phyloP scores from a whole-genome alignment of 306 rosid genomes.

The Vigna unguiculata region DNA sequence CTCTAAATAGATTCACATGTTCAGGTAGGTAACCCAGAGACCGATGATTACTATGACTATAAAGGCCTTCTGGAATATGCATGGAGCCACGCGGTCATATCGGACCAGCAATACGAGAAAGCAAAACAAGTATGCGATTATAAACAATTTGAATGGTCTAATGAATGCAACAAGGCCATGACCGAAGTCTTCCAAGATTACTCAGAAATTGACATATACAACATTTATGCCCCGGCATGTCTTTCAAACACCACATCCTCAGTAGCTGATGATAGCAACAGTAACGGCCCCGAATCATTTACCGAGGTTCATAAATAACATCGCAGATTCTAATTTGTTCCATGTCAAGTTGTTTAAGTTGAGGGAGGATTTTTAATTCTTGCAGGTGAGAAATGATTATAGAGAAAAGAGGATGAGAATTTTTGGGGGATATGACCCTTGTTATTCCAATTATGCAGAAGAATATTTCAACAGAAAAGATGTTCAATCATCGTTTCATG shows the following conservation, averaged over 20 bases:
- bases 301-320: slow-evolving; percentile 43
- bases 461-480: slow-evolving; percentile 57
- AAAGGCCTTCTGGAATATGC: slow-evolving; percentile 65
- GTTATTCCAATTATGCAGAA: slow-evolving; percentile 59
- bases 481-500: slow-evolving; percentile 60
- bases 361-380: slow-evolving; percentile 9
- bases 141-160: slow-evolving; percentile 53
- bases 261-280: slow-evolving; percentile 8
- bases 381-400: slow-evolving; percentile 47
- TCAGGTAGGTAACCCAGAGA: slow-evolving; percentile 67
- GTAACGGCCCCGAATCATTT: slow-evolving; percentile 23
- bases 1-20: neutral
- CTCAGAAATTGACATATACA: slow-evolving; percentile 63
- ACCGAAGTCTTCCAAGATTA: slow-evolving; percentile 47
- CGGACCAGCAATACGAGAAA: slow-evolving; percentile 56
- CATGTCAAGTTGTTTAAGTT: neutral
- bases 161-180: slow-evolving; percentile 58
- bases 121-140: slow-evolving; percentile 61
- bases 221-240: slow-evolving; percentile 62
- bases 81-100: slow-evolving; percentile 70
- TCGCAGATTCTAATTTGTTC: slow-evolving; percentile 32
- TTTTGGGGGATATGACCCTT: slow-evolving; percentile 67
- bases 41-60: slow-evolving; percentile 52
- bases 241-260: slow-evolving; percentile 47
- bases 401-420: slow-evolving; percentile 51